Percentiles rank a stretch among this genome's conserved stretches.
These are phyloP conservation scores for Aegilops longissima DNA, from an alignment of 176 grass and related monocot species.

Conservation along the genomic window DNA sequence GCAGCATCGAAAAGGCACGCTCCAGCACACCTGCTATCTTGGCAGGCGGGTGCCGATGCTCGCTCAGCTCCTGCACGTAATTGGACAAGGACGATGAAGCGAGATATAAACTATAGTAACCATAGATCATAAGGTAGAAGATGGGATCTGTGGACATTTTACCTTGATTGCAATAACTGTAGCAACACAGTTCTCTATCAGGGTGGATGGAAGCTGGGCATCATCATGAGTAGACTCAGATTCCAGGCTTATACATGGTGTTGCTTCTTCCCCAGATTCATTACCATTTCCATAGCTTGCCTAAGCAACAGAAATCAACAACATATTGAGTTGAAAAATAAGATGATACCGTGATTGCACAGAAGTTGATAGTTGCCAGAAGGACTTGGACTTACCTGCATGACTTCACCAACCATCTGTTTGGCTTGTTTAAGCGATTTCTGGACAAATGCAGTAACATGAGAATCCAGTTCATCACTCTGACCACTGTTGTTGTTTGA, in stretches of 20 bases:
- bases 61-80: slow-evolving; percentile 42
- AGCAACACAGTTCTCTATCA: slow-evolving; percentile 53
- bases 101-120: not conserved
- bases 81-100: not conserved
- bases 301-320: slow-evolving; percentile 2
- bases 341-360: not conserved
- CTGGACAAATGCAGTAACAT: slow-evolving; percentile 44
- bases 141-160: slow-evolving; percentile 8
- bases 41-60: slow-evolving; percentile 31
- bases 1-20: slow-evolving; percentile 39
- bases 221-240: not conserved
- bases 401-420: slow-evolving; percentile 38
- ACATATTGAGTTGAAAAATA: slow-evolving; percentile 14
- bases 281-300: slow-evolving; percentile 16
- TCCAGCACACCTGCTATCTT: slow-evolving; percentile 55
- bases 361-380: slow-evolving; percentile 2
- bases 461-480: slow-evolving; percentile 30
- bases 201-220: slow-evolving; percentile 19
- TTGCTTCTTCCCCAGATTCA: slow-evolving; percentile 15
- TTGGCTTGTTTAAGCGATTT: slow-evolving; percentile 44
- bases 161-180: slow-evolving; percentile 56
- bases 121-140: not conserved
- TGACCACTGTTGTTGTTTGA: slow-evolving; percentile 17
- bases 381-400: slow-evolving; percentile 40
- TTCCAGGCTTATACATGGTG: not conserved